Evolutionary conservation across 495 filamentous ascomycete species (phyloP).

Genomic region (Ascobolus immersus): DNA sequence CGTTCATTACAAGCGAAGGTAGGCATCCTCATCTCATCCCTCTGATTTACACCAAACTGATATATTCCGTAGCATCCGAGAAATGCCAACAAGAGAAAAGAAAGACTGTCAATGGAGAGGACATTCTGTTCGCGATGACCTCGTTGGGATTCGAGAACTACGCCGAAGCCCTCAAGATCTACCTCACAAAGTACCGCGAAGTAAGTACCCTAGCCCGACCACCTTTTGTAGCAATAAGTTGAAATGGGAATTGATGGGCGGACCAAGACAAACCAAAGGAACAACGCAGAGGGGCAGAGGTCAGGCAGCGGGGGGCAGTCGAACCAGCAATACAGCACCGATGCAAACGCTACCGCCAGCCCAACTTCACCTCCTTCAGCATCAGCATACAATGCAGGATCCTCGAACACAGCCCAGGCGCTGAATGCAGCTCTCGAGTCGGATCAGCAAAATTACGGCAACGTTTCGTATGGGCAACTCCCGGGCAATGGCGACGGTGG

Average conservation of each 20-base stretch:
- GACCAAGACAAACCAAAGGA: constrained; percentile 19
- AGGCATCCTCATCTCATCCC: constrained; percentile 10
- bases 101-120: constrained; percentile 96
- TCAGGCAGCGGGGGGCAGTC: constrained; percentile 8
- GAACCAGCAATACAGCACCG: no score
- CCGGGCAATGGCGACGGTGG: no score
- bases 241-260: constrained; percentile 19
- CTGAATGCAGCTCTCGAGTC: no score
- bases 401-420: no score
- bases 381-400: no score
- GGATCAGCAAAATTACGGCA: no score
- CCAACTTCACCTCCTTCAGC: no score
- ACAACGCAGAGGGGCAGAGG: constrained; percentile 18
- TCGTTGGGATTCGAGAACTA: constrained; percentile 98
- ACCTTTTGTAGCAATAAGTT: constrained; percentile 14
- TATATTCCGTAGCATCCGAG: constrained; percentile 54
- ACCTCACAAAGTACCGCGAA: constrained; percentile 90
- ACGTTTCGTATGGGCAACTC: no score
- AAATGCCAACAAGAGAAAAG: constrained; percentile 98
- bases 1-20: constrained; percentile 99
- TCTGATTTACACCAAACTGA: neutral
- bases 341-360: no score
- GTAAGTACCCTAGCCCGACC: constrained; percentile 30
- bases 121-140: constrained; percentile 97
- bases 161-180: constrained; percentile 89